These are phyloP conservation scores for Stygiomarasmius scandens DNA, from an alignment of 1,284 basidiomycete genomes.

Conservation along the genomic window DNA sequence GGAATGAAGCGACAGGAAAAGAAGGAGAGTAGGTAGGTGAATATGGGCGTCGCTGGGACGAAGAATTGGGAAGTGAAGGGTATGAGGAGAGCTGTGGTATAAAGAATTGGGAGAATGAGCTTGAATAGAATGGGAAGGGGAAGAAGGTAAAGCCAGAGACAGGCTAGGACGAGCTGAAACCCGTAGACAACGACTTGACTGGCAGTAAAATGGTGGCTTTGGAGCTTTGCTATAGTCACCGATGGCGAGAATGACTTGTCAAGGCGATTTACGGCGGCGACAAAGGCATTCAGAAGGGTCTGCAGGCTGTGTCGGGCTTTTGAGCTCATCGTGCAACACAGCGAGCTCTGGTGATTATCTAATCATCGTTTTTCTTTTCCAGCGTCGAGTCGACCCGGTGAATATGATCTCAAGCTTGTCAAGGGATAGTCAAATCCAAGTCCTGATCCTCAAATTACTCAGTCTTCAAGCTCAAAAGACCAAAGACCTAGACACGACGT, in stretches of 20 bases:
- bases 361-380: too few species aligned
- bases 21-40: slow-evolving; percentile 85
- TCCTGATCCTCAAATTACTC: too few species aligned
- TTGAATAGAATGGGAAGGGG: slow-evolving; percentile 72
- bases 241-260: slow-evolving; percentile 78
- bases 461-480: too few species aligned
- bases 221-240: slow-evolving; percentile 67
- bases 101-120: slow-evolving; percentile 79
- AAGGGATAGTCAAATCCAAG: too few species aligned
- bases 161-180: slow-evolving; percentile 66
- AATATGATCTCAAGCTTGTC: too few species aligned
- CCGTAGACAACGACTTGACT: slow-evolving; percentile 61
- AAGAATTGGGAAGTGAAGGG: slow-evolving; percentile 94
- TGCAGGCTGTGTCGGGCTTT: slow-evolving; percentile 2
- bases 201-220: slow-evolving; percentile 60
- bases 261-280: slow-evolving; percentile 64
- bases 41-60: slow-evolving; percentile 85
- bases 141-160: slow-evolving; percentile 84
- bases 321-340: background rate
- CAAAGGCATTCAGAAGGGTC: slow-evolving; percentile 50
- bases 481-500: too few species aligned
- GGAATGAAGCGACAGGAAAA: slow-evolving; percentile 90
- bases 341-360: too few species aligned
- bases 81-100: slow-evolving; percentile 69
- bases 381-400: too few species aligned